Base-by-base conservation (phyloP, 2,329 filamentous ascomycete species). In the Clonostachys rosea region DNA sequence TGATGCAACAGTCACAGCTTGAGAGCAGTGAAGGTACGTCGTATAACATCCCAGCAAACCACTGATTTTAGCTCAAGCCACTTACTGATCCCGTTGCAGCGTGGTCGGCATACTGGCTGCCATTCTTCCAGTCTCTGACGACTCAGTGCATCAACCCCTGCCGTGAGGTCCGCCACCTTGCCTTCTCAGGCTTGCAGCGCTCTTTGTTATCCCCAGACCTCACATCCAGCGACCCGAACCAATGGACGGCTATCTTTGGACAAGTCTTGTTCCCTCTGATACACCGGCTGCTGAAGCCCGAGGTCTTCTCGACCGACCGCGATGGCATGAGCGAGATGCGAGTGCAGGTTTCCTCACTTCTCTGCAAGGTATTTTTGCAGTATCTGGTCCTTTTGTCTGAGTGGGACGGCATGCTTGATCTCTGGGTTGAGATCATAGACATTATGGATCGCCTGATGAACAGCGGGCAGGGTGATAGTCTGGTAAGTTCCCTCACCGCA, bases 41-140 rank as follows among this genome's bases (percentile, higher is more conserved):
- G n/a, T 39, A 36, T 9, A 36, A 10, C 16, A 18, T 43, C 8
- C 6, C 30, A 18, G 4, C 13, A 14, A 4, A 33, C 14, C 14
- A n/a, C 44, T 24, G 24, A 9, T 30, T 30, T 30, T 11, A 3
- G n/a, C 17, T 6, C 13, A 16, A 37, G 6, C n/a, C 12, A n/a
- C 17, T 43, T 40, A 34, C 43, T 59, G 36, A 62, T 46, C 11
- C 39, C 34, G 18, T 6, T 42, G n/a, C 52, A 88, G 94, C 94
- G 13, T 99, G 94, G 94, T 91, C 90, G 44, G 90, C 94, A 9
- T 99, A 99, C 65, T 99, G 94, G 94, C 85, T 91, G 13, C 94
- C 92, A 2, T 91, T 99, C 24, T 94, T 99, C 67, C 83, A 90
- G 56, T 88, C 90, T 6, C 72, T 99, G 16, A 94, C 88, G 4